Percentiles rank a stretch among this genome's conserved stretches.
Conservation (phyloP, 768 basidiomycete genomes). For the Coprinopsis cinerea region DNA sequence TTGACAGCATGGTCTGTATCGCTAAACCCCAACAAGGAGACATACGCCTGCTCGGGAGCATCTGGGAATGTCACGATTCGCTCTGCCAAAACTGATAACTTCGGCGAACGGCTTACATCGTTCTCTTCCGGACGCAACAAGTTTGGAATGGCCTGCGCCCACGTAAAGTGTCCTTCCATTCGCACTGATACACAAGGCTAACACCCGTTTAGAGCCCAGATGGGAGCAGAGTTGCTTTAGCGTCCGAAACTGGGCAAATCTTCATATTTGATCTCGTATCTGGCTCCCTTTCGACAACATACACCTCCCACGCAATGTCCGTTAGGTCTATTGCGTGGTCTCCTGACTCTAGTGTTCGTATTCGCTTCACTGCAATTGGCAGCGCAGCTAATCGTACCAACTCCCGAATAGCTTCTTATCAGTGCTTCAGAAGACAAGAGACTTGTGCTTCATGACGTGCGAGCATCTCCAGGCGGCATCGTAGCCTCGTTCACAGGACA, state of each 20-base stretch:
- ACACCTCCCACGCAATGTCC: conserved; percentile 85
- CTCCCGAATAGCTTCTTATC: conserved; percentile 57
- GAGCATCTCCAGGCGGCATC: conserved; percentile 68
- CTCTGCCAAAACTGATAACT: conserved; percentile 61
- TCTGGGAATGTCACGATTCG: conserved; percentile 69
- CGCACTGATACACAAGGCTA: conserved; percentile 1
- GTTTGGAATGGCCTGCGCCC: conserved; percentile 69
- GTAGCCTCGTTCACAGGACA: conserved; percentile 87
- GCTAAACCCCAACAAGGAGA: conserved; percentile 65
- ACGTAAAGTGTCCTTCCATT: conserved; percentile 35
- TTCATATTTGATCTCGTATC: conserved; percentile 80
- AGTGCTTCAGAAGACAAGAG: conserved; percentile 93
- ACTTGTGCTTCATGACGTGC: conserved; percentile 85
- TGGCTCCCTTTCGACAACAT: conserved; percentile 57
- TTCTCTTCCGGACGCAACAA: conserved; percentile 66
- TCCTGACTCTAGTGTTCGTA: conserved; percentile 74
- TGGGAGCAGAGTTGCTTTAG: conserved; percentile 73
- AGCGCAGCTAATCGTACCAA: not conserved
- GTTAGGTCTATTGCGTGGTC: conserved; percentile 89
- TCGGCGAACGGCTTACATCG: conserved; percentile 56
- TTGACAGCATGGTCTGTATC: conserved; percentile 77
- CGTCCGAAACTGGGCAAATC: conserved; percentile 84
- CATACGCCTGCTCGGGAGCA: conserved; percentile 68
- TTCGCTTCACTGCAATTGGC: conserved; percentile 10
- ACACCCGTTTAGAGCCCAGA: conserved; percentile 70